phyloP scores from a whole-genome alignment of 2,329 filamentous ascomycete species.

The Ploettnerulaceae sp. region DNA sequence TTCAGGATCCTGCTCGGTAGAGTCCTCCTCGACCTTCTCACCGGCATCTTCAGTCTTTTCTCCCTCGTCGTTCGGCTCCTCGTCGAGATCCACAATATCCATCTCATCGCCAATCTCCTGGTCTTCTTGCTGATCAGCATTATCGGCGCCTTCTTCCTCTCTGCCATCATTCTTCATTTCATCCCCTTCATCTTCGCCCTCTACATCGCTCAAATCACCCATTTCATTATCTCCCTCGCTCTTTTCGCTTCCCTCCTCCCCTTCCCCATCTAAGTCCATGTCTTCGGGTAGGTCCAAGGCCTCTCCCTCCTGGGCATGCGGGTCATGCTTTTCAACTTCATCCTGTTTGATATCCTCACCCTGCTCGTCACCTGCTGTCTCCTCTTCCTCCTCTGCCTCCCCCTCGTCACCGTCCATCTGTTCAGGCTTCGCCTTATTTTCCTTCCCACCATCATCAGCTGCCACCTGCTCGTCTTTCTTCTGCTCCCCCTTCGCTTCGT shows the following conservation, averaged over 20 bases:
- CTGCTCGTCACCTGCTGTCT: slow-evolving; percentile 57
- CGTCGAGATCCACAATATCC: slow-evolving; percentile 32
- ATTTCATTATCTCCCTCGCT: too few species aligned
- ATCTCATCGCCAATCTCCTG: slow-evolving; percentile 34
- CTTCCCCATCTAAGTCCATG: slow-evolving; percentile 61
- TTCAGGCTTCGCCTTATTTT: slow-evolving; percentile 46
- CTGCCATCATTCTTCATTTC: slow-evolving; percentile 40
- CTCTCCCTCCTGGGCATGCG: slow-evolving; percentile 61
- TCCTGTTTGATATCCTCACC: slow-evolving; percentile 50
- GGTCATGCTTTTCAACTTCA: slow-evolving; percentile 60
- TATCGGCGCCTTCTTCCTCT: slow-evolving; percentile 39
- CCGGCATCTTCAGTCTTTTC: slow-evolving; percentile 50
- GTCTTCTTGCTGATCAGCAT: slow-evolving; percentile 38
- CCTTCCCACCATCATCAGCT: slow-evolving; percentile 53
- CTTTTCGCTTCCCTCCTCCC: slow-evolving; percentile 38
- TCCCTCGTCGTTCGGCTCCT: slow-evolving; percentile 29
- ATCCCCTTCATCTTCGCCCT: slow-evolving; percentile 37
- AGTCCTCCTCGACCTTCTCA: slow-evolving; percentile 42
- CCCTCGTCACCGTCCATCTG: slow-evolving; percentile 47
- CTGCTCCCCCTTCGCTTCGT: slow-evolving; percentile 65
- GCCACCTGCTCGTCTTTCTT: slow-evolving; percentile 49
- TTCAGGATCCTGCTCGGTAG: slow-evolving; percentile 49
- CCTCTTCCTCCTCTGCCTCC: slow-evolving; percentile 43
- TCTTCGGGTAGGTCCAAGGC: slow-evolving; percentile 67
- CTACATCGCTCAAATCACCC: slow-evolving; percentile 51